Evolutionary conservation across 164 flowering plant genomes (phyloP).

Genomic region (Sextonia rubra): DNA sequence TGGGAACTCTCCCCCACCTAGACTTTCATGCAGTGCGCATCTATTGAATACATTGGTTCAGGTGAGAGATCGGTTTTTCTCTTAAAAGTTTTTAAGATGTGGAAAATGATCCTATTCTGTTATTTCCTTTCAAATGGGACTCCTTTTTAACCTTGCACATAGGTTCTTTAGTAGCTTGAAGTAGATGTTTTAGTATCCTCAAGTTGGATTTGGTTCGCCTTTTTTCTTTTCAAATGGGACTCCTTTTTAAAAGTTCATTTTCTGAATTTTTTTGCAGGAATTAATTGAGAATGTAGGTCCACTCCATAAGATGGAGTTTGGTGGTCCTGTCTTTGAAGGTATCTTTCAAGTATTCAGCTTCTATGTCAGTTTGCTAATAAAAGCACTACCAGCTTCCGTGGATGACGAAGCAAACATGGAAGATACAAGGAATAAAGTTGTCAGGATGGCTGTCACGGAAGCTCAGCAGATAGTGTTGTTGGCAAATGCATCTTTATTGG

Average conservation of each 20-base stretch:
- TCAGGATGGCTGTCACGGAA: constrained; percentile 89
- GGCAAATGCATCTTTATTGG: constrained; percentile 87
- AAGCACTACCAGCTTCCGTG: constrained; percentile 83
- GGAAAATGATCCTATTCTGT: neutral
- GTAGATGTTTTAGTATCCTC: neutral
- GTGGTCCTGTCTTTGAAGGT: constrained; percentile 79
- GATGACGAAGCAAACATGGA: constrained; percentile 81
- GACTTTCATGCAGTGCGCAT: constrained; percentile 90
- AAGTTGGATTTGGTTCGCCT: too few relatives aligned
- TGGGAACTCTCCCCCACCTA: constrained; percentile 48
- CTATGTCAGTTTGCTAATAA: constrained; percentile 70
- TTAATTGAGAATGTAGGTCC: constrained; percentile 96
- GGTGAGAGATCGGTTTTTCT: constrained; percentile 33
- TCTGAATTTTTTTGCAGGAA: constrained; percentile 43
- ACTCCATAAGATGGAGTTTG: constrained; percentile 83
- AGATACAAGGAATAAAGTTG: constrained; percentile 69
- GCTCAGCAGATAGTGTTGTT: constrained; percentile 87
- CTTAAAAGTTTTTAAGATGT: neutral
- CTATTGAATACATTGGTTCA: constrained; percentile 92
- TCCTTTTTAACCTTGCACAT: neutral
- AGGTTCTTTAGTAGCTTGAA: too few relatives aligned
- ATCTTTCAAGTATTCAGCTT: constrained; percentile 72
- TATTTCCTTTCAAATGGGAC: neutral
- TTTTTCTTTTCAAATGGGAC: too few relatives aligned
- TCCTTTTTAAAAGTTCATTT: neutral